phyloP scores from a whole-genome alignment of 78 protist genomes.

The Polysphondylium violaceum region DNA sequence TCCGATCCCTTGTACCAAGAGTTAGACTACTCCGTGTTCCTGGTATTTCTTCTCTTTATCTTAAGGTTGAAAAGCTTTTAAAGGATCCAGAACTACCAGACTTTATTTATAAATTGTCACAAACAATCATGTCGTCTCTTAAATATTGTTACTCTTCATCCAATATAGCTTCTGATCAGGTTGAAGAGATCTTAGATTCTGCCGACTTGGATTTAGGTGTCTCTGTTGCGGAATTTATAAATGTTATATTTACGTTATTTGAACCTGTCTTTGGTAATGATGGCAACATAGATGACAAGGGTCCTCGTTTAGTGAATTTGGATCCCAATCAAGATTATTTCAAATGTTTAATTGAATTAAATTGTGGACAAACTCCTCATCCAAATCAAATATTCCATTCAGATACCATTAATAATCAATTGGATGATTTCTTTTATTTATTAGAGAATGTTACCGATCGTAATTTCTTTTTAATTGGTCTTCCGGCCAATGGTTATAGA shows the following conservation, averaged over 20 bases:
- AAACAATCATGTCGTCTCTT: neutral
- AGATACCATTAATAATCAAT: neutral
- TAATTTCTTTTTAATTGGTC: constrained; percentile 43
- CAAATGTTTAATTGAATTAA: neutral
- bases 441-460: neutral
- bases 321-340: neutral
- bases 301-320: neutral
- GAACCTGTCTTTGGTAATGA: neutral
- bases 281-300: neutral
- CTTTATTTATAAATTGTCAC: neutral
- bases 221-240: neutral
- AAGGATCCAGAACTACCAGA: neutral
- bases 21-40: constrained; percentile 10
- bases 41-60: constrained; percentile 25
- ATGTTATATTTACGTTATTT: neutral
- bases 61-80: neutral
- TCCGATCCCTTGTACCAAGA: neutral
- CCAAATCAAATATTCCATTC: constrained; percentile 54
- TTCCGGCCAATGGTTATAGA: neutral
- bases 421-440: constrained; percentile 4
- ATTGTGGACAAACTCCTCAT: neutral
- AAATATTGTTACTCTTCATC: neutral
- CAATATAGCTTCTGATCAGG: neutral
- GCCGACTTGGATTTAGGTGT: neutral
- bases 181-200: neutral